A percentile compares a stretch with the other conserved stretches of the same genome.
These are phyloP conservation scores for Sugiyamaella pinicola DNA, from an alignment of 1,139 yeast genomes.

Conservation along the genomic window DNA sequence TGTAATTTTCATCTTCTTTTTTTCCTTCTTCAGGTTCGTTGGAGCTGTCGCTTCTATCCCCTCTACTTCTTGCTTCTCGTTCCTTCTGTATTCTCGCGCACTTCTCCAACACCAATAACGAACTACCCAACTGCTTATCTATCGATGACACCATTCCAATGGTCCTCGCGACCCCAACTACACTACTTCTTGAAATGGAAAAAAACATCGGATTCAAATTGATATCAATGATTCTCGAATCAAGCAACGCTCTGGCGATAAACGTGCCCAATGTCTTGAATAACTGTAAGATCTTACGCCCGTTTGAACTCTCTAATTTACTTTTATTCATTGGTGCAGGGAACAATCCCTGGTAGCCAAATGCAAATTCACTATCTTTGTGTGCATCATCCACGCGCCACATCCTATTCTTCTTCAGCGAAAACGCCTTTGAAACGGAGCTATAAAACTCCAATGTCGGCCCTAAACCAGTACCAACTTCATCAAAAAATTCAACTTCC, in stretches of 20 bases:
- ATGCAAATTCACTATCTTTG: conserved; percentile 48
- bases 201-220: conserved; percentile 74
- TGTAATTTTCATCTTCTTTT: conserved; percentile 45
- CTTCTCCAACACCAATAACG: conserved; percentile 56
- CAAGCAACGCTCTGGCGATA: conserved; percentile 83
- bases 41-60: not conserved
- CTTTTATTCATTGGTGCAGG: conserved; percentile 62
- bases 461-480: conserved; percentile 95
- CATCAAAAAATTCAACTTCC: conserved; percentile 87
- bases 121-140: conserved; percentile 64
- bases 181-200: conserved; percentile 32
- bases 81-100: conserved; percentile 33
- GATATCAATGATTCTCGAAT: conserved; percentile 83
- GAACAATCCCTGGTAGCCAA: conserved; percentile 59
- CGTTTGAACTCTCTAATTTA: conserved; percentile 44
- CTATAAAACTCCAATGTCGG: conserved; percentile 95
- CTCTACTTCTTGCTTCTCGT: no score
- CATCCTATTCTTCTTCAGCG: conserved; percentile 56
- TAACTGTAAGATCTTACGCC: conserved; percentile 52
- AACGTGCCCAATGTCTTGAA: conserved; percentile 78
- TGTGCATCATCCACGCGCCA: conserved; percentile 65
- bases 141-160: conserved; percentile 50
- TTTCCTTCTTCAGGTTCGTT: conserved; percentile 24
- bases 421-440: conserved; percentile 72
- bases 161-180: conserved; percentile 34